Percentiles rank a stretch among this genome's conserved stretches.
phyloP scores from a whole-genome alignment of 768 basidiomycete species.

The Leucocoprinus sp. region DNA sequence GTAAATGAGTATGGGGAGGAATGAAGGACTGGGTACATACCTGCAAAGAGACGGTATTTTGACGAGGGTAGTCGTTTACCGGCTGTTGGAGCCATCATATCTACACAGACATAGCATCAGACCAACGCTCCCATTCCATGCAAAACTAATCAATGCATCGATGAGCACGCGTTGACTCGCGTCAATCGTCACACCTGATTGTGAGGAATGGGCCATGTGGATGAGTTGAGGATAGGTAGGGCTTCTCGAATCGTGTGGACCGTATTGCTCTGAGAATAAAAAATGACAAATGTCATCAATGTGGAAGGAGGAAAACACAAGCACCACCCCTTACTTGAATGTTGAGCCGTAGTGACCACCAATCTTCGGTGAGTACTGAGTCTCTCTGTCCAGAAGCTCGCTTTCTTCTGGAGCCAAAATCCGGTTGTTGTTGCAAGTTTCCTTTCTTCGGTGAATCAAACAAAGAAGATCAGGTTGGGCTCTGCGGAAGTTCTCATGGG shows the following conservation, averaged over 20 bases:
- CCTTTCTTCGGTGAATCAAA: too few relatives aligned
- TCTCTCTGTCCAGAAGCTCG: constrained; percentile 79
- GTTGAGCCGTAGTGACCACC: constrained; percentile 82
- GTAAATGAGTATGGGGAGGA: neutral
- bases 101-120: constrained; percentile 21
- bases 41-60: constrained; percentile 79
- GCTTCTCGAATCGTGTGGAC: constrained; percentile 81
- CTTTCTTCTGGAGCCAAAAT: too few relatives aligned
- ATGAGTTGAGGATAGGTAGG: constrained; percentile 77
- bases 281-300: neutral
- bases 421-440: too few relatives aligned
- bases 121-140: constrained; percentile 54
- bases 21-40: constrained; percentile 29
- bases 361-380: constrained; percentile 84
- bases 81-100: constrained; percentile 53
- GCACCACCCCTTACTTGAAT: constrained; percentile 69
- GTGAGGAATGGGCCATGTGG: constrained; percentile 54
- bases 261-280: constrained; percentile 59
- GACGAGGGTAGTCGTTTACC: constrained; percentile 35
- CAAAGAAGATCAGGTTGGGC: too few relatives aligned
- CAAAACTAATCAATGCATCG: constrained; percentile 70
- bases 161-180: constrained; percentile 59
- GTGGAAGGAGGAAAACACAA: constrained; percentile 2
- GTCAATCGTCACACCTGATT: constrained; percentile 54
- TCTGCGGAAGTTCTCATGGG: too few relatives aligned